Evolutionary conservation across 345 rosid genomes (phyloP).

Genomic region (Carallia brachiata): DNA sequence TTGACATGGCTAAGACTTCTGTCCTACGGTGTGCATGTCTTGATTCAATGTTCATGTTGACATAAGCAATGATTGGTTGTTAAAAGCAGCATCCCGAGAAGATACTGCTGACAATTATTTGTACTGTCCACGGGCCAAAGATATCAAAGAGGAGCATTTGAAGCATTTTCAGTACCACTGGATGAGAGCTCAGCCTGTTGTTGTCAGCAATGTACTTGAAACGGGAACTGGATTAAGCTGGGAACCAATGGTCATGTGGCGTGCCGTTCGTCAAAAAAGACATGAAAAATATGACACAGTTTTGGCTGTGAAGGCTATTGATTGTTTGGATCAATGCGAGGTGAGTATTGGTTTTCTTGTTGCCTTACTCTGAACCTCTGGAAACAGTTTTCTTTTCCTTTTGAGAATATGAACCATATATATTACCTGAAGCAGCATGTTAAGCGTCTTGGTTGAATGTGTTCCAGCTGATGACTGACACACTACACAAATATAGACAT

Average conservation of each 20-base stretch:
- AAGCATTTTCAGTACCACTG: constrained; percentile 77
- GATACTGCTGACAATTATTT: constrained; percentile 53
- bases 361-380: not conserved
- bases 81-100: constrained; percentile 61
- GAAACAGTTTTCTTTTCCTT: not conserved
- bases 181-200: constrained; percentile 72
- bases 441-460: too few relatives aligned
- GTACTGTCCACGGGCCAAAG: constrained; percentile 53
- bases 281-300: constrained; percentile 34
- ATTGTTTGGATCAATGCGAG: constrained; percentile 63
- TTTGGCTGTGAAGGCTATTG: constrained; percentile 47
- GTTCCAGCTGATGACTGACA: too few relatives aligned
- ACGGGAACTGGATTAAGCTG: constrained; percentile 66
- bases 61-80: constrained; percentile 14
- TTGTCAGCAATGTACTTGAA: constrained; percentile 59
- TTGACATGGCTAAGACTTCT: constrained; percentile 6
- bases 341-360: constrained; percentile 17
- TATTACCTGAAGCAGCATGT: not conserved
- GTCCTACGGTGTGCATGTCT: constrained; percentile 43
- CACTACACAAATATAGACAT: too few relatives aligned
- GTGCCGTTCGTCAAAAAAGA: constrained; percentile 54
- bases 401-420: not conserved
- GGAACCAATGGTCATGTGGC: constrained; percentile 87
- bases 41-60: constrained; percentile 35
- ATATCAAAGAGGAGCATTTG: constrained; percentile 36